A percentile compares a stretch with the other conserved stretches of the same genome.
phyloP scores from a whole-genome alignment of 192 early-diverging fungal genomes.

The Entomortierella chlamydospora region DNA sequence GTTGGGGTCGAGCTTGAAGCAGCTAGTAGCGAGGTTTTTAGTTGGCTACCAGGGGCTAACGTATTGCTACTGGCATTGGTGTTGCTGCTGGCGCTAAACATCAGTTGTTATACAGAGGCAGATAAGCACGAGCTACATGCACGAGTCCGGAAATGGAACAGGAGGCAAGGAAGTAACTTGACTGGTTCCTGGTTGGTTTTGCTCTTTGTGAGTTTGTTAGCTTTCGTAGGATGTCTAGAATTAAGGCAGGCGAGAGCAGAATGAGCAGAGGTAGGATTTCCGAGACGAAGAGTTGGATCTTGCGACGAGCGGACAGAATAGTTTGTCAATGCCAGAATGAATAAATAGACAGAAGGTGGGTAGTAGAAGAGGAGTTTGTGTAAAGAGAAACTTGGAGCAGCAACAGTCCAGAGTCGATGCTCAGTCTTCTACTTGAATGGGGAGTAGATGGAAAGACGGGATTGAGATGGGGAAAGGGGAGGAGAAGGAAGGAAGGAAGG shows the following conservation, averaged over 20 bases:
- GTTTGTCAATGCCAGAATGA: neutral
- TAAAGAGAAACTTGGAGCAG: too few species aligned
- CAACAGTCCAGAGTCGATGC: too few species aligned
- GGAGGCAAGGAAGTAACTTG: neutral
- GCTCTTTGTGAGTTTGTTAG: too few species aligned
- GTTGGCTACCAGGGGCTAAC: neutral
- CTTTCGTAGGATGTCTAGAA: too few species aligned
- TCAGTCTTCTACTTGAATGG: too few species aligned
- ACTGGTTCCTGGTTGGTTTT: neutral
- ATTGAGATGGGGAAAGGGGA: neutral
- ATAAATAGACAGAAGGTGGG: neutral
- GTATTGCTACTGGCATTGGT: conserved; percentile 6
- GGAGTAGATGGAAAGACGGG: neutral
- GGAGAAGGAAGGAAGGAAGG: neutral
- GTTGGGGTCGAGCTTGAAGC: neutral
- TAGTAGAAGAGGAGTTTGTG: neutral
- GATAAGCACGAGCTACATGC: neutral
- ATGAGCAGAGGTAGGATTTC: too few species aligned
- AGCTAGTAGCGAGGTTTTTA: neutral
- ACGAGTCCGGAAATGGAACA: neutral
- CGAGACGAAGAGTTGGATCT: too few species aligned
- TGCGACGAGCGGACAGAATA: neutral
- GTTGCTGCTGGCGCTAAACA: conserved; percentile 2
- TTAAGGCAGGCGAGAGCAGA: too few species aligned
- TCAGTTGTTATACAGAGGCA: neutral